Evolutionary conservation across 2,329 filamentous ascomycete genomes (phyloP), one percentile per base, ranked within the genome.

Genomic region (Clonostachys rosea): DNA sequence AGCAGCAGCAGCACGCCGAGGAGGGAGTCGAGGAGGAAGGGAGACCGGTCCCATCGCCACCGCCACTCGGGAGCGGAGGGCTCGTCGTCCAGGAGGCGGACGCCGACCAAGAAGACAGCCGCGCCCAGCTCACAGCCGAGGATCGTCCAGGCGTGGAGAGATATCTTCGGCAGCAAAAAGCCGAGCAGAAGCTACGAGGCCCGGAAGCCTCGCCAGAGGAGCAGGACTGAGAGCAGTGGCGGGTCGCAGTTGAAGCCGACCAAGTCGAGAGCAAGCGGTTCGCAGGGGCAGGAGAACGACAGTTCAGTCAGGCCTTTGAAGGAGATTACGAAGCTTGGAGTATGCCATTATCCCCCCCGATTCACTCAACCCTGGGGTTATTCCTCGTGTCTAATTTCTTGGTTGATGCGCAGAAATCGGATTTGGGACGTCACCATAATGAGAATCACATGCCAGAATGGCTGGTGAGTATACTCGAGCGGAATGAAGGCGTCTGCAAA

Each of bases 391-490:
- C 30, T 33, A 14, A 30, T 11, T 33, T 34, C 3, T 43, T 13
- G 20, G 10, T 33, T 30, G 8, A 30, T 43, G 24, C 9, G 24
- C 44, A 76, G 63, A 76, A 78, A 74, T 67, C 74, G 60, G 84
- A 91, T 57, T 70, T 92, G 13, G 88, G 88, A 0, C 81, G 81
- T 24, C 83, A 87, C 64, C 86, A 86, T 2, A 73, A 88, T 54
- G 88, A 92, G 62, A 79, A 83, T 39, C 75, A 79, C 54, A 91
- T 91, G 88, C 88, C 88, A 0, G 66, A 72, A 9, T 87, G 81
- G 81, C 74, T 91, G 2, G 73, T 78, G 14, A 71, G 72, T 13
- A 68, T 88, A 52, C 72, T 92, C 2, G 71, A 83, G 51, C 76
- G 73, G 40, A 75, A 82, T 14, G 78, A 79, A 12, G 77, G 78